Conservation (phyloP, 371 early-diverging fungal genomes). For the Mucor lusitanicus region DNA sequence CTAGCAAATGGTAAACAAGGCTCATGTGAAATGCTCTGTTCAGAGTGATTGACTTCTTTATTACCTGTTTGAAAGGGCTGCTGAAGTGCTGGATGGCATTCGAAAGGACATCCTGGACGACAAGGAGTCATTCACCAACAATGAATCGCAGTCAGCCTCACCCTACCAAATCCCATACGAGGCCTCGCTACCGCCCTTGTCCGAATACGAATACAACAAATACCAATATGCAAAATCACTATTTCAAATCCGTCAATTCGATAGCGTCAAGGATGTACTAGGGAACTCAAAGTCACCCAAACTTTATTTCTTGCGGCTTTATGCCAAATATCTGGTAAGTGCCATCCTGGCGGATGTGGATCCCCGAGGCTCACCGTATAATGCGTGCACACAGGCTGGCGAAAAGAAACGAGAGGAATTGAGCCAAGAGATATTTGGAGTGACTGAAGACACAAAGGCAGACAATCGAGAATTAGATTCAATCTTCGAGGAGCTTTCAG, state of each 20-base stretch:
- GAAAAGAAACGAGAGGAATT: slow-evolving; percentile 65
- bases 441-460: slow-evolving; percentile 41
- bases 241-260: slow-evolving; percentile 74
- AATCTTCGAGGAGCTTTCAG: slow-evolving; percentile 51
- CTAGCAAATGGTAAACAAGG: slow-evolving; percentile 69
- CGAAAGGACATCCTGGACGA: slow-evolving; percentile 16
- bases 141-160: slow-evolving; percentile 3
- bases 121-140: slow-evolving; percentile 6
- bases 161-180: slow-evolving; percentile 26
- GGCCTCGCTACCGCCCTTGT: slow-evolving; percentile 21
- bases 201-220: slow-evolving; percentile 49
- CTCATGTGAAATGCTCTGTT: not conserved
- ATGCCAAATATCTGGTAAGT: slow-evolving; percentile 67
- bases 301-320: slow-evolving; percentile 67
- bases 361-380: not conserved
- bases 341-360: not conserved
- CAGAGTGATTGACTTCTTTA: not conserved
- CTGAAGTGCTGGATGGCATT: slow-evolving; percentile 68
- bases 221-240: slow-evolving; percentile 70
- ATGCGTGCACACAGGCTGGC: slow-evolving; percentile 45
- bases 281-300: slow-evolving; percentile 49
- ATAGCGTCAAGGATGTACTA: slow-evolving; percentile 58
- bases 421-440: slow-evolving; percentile 58
- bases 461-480: slow-evolving; percentile 53
- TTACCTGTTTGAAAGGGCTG: slow-evolving; percentile 54